Evolutionary conservation across 306 rosid genomes (phyloP).

Genomic region (Trifolium pratense): DNA sequence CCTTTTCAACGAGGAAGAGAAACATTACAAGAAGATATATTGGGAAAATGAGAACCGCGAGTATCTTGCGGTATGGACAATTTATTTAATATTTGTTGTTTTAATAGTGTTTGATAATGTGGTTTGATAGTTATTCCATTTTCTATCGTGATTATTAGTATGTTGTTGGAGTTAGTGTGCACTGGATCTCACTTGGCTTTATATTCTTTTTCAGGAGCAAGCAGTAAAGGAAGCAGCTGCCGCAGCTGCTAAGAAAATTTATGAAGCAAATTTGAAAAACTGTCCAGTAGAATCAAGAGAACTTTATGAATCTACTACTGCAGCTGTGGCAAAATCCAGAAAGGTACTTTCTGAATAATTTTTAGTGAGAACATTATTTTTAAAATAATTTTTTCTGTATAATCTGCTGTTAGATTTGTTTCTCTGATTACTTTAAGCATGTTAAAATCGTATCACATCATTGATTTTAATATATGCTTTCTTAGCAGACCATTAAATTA

Average conservation of each 20-base stretch:
- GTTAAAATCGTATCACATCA: not conserved
- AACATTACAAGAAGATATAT: slow-evolving; percentile 53
- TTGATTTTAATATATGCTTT: not conserved
- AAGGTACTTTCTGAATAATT: slow-evolving; percentile 47
- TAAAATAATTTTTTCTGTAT: not conserved
- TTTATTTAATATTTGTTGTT: slow-evolving; percentile 10
- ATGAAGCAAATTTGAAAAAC: slow-evolving; percentile 52
- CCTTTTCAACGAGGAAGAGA: slow-evolving; percentile 65
- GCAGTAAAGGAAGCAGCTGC: slow-evolving; percentile 68
- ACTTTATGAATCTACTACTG: slow-evolving; percentile 50
- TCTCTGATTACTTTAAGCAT: not conserved
- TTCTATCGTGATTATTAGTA: slow-evolving; percentile 1
- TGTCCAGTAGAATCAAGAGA: slow-evolving; percentile 54
- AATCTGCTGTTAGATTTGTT: not conserved
- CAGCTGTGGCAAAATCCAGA: slow-evolving; percentile 57
- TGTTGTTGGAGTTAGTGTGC: slow-evolving; percentile 24
- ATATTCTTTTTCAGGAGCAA: slow-evolving; percentile 59
- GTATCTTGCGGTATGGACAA: slow-evolving; percentile 59
- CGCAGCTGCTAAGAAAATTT: slow-evolving; percentile 52
- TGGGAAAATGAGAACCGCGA: slow-evolving; percentile 69
- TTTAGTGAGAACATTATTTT: not conserved
- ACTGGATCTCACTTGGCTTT: slow-evolving; percentile 28
- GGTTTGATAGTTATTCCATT: not conserved
- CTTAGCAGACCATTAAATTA: not conserved
- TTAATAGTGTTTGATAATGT: not conserved